These are phyloP conservation scores for Fraxinus ornus DNA, from an alignment of 305 asterid species.

Conservation along the genomic window DNA sequence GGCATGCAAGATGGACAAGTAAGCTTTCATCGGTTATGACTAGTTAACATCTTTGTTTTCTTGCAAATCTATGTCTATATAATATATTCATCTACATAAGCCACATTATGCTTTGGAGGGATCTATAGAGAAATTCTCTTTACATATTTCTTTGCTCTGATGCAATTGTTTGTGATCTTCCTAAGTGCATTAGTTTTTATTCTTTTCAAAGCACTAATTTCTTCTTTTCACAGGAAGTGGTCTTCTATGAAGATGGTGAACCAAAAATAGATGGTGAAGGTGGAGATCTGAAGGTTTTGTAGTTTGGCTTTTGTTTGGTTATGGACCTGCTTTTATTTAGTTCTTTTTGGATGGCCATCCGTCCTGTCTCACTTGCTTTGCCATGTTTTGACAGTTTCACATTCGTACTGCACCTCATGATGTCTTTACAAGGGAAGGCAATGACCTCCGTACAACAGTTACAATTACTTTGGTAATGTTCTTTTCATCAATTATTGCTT, in stretches of 20 bases:
- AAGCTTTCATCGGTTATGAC: constrained; percentile 19
- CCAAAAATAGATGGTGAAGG: constrained; percentile 91
- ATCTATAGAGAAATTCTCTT: neutral
- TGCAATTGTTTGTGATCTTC: neutral
- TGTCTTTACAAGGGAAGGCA: constrained; percentile 78
- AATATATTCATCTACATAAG: neutral
- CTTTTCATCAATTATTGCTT: neutral
- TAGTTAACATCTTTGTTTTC: neutral
- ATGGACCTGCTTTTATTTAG: neutral
- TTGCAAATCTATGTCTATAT: neutral
- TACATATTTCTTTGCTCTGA: neutral
- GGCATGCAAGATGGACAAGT: constrained; percentile 98
- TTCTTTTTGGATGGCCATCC: constrained; percentile 21
- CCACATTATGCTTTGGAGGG: too few relatives aligned
- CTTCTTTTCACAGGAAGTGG: constrained; percentile 61
- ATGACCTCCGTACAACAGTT: constrained; percentile 75
- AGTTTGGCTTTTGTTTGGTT: constrained; percentile 3
- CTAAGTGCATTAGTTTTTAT: neutral
- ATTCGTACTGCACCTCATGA: constrained; percentile 88
- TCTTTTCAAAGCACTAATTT: neutral
- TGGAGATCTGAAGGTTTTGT: constrained; percentile 84
- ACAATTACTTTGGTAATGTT: constrained; percentile 74
- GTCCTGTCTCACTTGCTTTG: neutral
- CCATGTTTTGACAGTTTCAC: constrained; percentile 57
- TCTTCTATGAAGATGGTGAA: constrained; percentile 92